phyloP scores from a whole-genome alignment of 2,329 filamentous ascomycete species.

The Cadophora luteo-olivacea region DNA sequence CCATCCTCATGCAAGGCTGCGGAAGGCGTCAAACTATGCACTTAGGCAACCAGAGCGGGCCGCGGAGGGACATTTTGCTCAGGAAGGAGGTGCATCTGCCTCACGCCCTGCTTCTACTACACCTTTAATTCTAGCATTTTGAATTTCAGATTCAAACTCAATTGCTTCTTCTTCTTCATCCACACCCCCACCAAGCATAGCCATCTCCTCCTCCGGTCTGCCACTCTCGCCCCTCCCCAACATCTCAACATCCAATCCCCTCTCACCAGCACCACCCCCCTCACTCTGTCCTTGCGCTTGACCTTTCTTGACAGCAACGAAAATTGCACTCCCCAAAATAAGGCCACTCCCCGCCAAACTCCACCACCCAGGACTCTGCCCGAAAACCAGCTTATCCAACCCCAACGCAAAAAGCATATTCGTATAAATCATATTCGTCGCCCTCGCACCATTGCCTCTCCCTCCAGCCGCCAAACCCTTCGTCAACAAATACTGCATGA shows the following conservation, averaged over 20 bases:
- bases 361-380: slow-evolving; percentile 60
- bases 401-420: slow-evolving; percentile 73
- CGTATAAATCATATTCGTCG: slow-evolving; percentile 72
- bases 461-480: slow-evolving; percentile 62
- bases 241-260: slow-evolving; percentile 20
- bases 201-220: slow-evolving; percentile 30
- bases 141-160: neutral
- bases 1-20: slow-evolving; percentile 6
- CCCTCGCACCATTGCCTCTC: slow-evolving; percentile 48
- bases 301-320: slow-evolving; percentile 57
- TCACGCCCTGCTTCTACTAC: neutral
- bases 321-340: slow-evolving; percentile 70
- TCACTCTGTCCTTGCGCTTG: slow-evolving; percentile 6
- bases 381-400: slow-evolving; percentile 69
- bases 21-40: slow-evolving; percentile 8
- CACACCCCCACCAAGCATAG: slow-evolving; percentile 26
- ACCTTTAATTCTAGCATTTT: neutral
- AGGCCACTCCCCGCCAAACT: slow-evolving; percentile 67
- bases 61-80: slow-evolving; percentile 2
- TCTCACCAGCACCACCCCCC: slow-evolving; percentile 15
- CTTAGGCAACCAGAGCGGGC: neutral
- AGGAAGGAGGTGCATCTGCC: neutral
- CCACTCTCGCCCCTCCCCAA: slow-evolving; percentile 7
- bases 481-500: slow-evolving; percentile 87
- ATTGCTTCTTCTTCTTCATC: slow-evolving; percentile 12